phyloP scores from a whole-genome alignment of 148 eudicot species.

The Diospyros kaki region DNA sequence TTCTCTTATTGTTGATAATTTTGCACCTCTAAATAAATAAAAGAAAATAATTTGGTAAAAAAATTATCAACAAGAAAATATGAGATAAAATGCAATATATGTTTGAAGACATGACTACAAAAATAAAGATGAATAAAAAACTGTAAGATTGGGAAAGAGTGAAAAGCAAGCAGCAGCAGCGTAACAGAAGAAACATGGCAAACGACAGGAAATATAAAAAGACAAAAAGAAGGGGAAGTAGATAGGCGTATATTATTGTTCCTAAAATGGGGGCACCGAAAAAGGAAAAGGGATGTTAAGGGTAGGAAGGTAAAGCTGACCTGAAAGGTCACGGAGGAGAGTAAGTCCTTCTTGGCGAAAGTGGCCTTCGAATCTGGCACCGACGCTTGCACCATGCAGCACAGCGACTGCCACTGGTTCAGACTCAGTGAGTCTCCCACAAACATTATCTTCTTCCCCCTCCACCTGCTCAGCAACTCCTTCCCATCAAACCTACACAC shows the following conservation, averaged over 20 bases:
- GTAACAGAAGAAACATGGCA: neutral
- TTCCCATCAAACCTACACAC: constrained; percentile 67
- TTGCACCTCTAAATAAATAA: too few species aligned
- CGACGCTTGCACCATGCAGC: constrained; percentile 76
- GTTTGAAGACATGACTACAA: too few species aligned
- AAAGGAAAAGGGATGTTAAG: neutral
- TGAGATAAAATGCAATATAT: too few species aligned
- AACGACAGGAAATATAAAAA: neutral
- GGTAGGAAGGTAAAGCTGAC: constrained; percentile 23
- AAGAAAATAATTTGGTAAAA: too few species aligned
- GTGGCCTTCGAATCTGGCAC: constrained; percentile 55
- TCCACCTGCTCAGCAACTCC: constrained; percentile 52
- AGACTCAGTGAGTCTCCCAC: constrained; percentile 97
- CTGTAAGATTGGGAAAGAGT: too few species aligned
- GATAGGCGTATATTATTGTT: too few species aligned
- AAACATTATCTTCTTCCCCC: constrained; percentile 93
- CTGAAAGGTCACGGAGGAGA: constrained; percentile 72
- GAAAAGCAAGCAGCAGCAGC: too few species aligned
- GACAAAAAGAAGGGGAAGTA: neutral
- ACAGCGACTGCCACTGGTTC: constrained; percentile 81
- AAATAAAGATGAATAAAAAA: too few species aligned
- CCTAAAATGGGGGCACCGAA: too few species aligned
- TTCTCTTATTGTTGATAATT: too few species aligned
- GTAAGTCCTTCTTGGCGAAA: constrained; percentile 18
- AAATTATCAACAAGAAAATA: too few species aligned